Conservation (phyloP, 1,284 basidiomycete species). For the Cryptococcus sp. region DNA sequence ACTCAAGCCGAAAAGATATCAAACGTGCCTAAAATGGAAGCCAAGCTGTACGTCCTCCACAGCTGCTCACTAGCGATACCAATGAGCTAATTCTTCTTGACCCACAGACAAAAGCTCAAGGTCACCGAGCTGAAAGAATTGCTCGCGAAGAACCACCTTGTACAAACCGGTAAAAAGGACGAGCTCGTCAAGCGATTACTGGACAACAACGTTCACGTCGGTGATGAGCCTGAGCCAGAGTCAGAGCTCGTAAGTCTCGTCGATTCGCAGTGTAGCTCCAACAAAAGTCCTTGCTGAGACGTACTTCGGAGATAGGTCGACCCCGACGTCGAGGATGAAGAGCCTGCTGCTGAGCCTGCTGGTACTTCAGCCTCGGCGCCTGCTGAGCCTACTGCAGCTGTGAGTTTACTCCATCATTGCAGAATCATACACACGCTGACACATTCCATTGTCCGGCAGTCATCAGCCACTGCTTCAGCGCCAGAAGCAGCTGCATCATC, state of each 20-base stretch:
- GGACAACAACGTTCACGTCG: constrained; percentile 37
- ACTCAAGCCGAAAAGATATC: too few relatives aligned
- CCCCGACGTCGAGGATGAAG: constrained; percentile 9
- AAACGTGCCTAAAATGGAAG: constrained; percentile 9
- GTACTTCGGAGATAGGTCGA: constrained; percentile 11
- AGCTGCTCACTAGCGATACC: background rate
- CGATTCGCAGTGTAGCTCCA: too few relatives aligned
- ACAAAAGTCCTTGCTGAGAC: too few relatives aligned
- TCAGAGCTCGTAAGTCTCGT: constrained; percentile 28
- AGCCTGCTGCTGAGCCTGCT: background rate
- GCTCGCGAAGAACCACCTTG: constrained; percentile 40
- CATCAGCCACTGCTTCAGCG: background rate
- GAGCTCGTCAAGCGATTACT: constrained; percentile 52
- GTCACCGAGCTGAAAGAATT: constrained; percentile 55
- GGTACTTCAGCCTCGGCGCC: constrained; percentile 6
- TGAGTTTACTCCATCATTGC: constrained; percentile 3
- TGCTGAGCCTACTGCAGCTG: constrained; percentile 9
- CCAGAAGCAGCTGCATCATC: constrained; percentile 11
- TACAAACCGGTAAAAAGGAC: constrained; percentile 52
- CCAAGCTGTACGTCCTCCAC: constrained; percentile 26
- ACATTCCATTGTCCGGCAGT: background rate
- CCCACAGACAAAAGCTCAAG: constrained; percentile 50
- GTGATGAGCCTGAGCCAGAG: constrained; percentile 16
- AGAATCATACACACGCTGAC: too few relatives aligned
- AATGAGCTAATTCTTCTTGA: background rate